Evolutionary conservation across 148 eudicot species (phyloP).

Genomic region (Vaccinium vitisidaea): DNA sequence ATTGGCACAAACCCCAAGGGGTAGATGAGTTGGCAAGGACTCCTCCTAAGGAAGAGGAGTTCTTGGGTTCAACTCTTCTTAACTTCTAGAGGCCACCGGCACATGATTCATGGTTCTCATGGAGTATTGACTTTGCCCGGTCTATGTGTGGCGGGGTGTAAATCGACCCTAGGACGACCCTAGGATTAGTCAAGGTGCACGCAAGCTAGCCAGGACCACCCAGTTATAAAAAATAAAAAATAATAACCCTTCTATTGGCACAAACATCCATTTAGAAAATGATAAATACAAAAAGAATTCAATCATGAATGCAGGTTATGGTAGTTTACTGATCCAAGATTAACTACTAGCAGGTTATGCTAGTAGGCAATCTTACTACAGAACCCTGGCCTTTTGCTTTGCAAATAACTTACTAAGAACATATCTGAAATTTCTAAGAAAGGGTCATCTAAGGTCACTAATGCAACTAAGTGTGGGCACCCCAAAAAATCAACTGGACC

Average conservation of each 20-base stretch:
- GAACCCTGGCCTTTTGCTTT: constrained; percentile 1
- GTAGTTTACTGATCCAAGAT: not conserved
- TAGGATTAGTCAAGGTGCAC: too few species aligned
- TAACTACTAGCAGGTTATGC: not conserved
- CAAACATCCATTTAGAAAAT: not conserved
- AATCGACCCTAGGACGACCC: too few species aligned
- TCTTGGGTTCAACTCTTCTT: too few species aligned
- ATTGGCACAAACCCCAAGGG: not conserved
- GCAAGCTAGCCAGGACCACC: too few species aligned
- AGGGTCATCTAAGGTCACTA: constrained; percentile 1
- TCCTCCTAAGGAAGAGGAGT: too few species aligned
- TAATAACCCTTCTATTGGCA: not conserved
- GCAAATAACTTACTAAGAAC: not conserved
- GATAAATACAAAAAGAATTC: not conserved
- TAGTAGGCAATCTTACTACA: not conserved
- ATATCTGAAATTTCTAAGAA: not conserved
- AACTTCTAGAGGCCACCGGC: too few species aligned
- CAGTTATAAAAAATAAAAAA: too few species aligned
- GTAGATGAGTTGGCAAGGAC: too few species aligned
- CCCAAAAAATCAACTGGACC: constrained; percentile 4
- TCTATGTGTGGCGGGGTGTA: too few species aligned
- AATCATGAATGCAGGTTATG: not conserved
- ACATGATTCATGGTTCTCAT: too few species aligned
- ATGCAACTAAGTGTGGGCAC: constrained; percentile 2
- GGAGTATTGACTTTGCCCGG: too few species aligned